Conservation (phyloP, 2,329 filamentous ascomycete genomes). For the Clarireedia hainanense region DNA sequence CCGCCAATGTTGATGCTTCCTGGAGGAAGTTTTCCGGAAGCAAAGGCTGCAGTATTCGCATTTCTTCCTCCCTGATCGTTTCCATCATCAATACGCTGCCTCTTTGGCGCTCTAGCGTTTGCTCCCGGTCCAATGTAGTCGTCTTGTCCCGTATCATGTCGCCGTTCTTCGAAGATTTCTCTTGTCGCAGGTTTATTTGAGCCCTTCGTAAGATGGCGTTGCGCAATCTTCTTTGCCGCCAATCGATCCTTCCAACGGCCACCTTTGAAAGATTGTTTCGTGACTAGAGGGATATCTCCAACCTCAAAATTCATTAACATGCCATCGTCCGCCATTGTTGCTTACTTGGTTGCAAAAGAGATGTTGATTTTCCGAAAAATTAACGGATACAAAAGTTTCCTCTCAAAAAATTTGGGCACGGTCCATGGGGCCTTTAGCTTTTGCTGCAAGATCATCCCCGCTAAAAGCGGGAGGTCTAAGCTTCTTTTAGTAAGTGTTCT, state of each 20-base stretch:
- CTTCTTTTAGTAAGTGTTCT: conserved; percentile 2
- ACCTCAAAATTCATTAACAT: conserved; percentile 91
- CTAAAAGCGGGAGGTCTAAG: conserved; percentile 17
- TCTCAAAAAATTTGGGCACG: conserved; percentile 6
- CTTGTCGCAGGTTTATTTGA: conserved; percentile 15
- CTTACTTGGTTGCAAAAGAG: conserved; percentile 3
- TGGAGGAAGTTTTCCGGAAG: conserved; percentile 32
- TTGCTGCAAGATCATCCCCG: neutral
- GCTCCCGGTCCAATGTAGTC: conserved; percentile 27
- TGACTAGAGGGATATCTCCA: conserved; percentile 55
- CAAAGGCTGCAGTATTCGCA: conserved; percentile 15
- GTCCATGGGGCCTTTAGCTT: neutral
- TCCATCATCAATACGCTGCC: conserved; percentile 35
- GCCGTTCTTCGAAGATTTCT: conserved; percentile 24
- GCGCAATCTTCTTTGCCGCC: conserved; percentile 63
- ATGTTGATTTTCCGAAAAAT: conserved; percentile 2
- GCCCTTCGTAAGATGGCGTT: conserved; percentile 38
- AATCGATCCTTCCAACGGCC: conserved; percentile 90
- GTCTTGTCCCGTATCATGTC: conserved; percentile 20
- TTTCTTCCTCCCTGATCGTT: conserved; percentile 13
- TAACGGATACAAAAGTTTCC: conserved; percentile 14
- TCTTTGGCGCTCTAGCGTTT: conserved; percentile 33
- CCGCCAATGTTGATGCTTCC: conserved; percentile 26
- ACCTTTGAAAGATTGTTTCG: conserved; percentile 65
- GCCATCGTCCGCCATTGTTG: conserved; percentile 81